A percentile compares a stretch with the other conserved stretches of the same genome.
Evolutionary conservation across 108 stramenopile genomes (phyloP).

Genomic region (Aureococcus anophagefferens): DNA sequence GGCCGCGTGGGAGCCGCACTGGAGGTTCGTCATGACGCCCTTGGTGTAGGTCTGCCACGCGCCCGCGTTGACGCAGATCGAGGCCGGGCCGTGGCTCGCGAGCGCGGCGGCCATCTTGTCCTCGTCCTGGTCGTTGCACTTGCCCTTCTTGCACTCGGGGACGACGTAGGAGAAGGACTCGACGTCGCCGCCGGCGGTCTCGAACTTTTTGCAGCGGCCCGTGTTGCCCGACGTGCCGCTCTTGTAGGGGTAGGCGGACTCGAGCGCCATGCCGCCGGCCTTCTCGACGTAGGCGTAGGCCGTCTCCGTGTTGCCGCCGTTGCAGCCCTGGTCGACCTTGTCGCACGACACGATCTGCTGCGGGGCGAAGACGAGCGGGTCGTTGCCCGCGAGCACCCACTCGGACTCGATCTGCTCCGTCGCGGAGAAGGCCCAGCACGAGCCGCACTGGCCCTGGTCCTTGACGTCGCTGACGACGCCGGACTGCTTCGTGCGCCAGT

Average conservation of each 20-base stretch:
- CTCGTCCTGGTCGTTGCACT: constrained; percentile 16
- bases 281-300: constrained; percentile 52
- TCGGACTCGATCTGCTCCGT: constrained; percentile 53
- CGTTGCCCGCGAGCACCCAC: constrained; percentile 41
- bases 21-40: constrained; percentile 12
- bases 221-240: too few relatives aligned
- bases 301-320: constrained; percentile 52
- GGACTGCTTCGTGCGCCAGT: constrained; percentile 6
- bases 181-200: constrained; percentile 7
- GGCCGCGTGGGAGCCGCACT: constrained; percentile 1
- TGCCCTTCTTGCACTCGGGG: constrained; percentile 9
- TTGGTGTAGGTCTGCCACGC: constrained; percentile 23
- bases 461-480: constrained; percentile 30
- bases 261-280: constrained; percentile 7
- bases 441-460: constrained; percentile 37
- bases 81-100: constrained; percentile 5
- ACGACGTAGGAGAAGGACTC: constrained; percentile 3
- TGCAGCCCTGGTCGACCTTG: constrained; percentile 38
- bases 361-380: constrained; percentile 44
- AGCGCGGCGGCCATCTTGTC: constrained; percentile 13
- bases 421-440: constrained; percentile 63
- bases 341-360: constrained; percentile 45
- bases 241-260: background rate
- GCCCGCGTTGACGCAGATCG: constrained; percentile 21
- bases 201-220: too few relatives aligned